Base-by-base conservation (phyloP, 306 rosid species). In the Mimosa pudica region DNA sequence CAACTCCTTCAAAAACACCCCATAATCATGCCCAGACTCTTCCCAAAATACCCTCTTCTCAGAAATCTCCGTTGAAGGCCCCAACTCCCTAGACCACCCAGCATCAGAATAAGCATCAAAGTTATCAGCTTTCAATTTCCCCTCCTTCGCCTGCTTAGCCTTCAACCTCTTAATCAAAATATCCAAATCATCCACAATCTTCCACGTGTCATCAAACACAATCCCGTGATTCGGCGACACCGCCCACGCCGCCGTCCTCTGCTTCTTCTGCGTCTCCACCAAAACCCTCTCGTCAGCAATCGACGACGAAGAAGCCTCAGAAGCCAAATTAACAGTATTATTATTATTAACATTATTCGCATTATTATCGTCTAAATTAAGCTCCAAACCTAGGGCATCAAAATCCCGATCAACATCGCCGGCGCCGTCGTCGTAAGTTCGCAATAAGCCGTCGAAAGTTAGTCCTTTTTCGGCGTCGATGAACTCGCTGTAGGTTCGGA, bases 161-260 rank as follows among this genome's bases (percentile, higher is more conserved):
- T 90, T 96, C 87, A 96, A 52, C 70, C 98, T 83, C 91, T 93
- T 96, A 7, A 96, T 73, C 76, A 96, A 14, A 77, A 90, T 84
- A 86, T 96, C 99, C 89, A 96, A 90, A 87, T 96, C 99, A 30
- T 96, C 99, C 55, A 96, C 97, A 66, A 96, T 91, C 87, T 90
- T 96, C 98, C 98, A 96, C 17, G 98, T 96, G 65, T 96, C 99
- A 1, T 96, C 99, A 17, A 96, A 96, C 32, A 96, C 96, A 71
- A 96, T 96, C 32, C 98, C 99, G 13, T 96, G 98, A 79, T 91
- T 90, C 1, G 98, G 98, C 66, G 98, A 96, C 79, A 93, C 90
- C 2, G 99, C 97, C 99, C 99, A 95, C 1, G 97, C 98, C 0
- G 97, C 99, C 33, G 98, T 93, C 76, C 97, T 85, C 92, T 96